Conservation (phyloP, 345 rosid genomes). For the Eucalyptus marginata region DNA sequence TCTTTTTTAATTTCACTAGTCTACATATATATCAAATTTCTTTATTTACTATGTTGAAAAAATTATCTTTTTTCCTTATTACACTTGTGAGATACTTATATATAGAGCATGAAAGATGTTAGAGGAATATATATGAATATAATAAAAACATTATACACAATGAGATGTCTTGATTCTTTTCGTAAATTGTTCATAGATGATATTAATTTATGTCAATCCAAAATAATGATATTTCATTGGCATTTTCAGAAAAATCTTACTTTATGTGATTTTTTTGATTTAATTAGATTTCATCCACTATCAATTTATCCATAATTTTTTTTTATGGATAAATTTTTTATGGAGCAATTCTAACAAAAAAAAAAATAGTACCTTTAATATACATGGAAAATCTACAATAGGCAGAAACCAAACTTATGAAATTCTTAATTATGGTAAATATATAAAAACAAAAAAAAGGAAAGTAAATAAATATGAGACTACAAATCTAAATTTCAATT, state of each 20-base stretch:
- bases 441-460: too few species aligned
- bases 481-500: not conserved
- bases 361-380: too few species aligned
- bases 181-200: rapidly evolving
- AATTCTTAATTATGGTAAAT: not conserved
- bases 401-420: not conserved
- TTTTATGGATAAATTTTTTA: too few species aligned
- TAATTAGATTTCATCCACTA: not conserved
- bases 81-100: not conserved
- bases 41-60: too few species aligned
- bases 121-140: too few species aligned
- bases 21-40: too few species aligned
- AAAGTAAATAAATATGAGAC: not conserved
- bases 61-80: not conserved
- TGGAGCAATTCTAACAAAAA: not conserved
- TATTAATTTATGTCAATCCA: not conserved
- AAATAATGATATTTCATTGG: not conserved
- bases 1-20: too few species aligned
- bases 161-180: too few species aligned
- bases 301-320: too few species aligned
- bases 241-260: not conserved
- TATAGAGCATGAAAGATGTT: not conserved
- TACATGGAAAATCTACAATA: not conserved
- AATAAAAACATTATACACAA: not conserved
- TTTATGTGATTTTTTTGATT: too few species aligned